Evolutionary conservation across 23 red algal genomes (phyloP).

Genomic region (Chondrus crispus): DNA sequence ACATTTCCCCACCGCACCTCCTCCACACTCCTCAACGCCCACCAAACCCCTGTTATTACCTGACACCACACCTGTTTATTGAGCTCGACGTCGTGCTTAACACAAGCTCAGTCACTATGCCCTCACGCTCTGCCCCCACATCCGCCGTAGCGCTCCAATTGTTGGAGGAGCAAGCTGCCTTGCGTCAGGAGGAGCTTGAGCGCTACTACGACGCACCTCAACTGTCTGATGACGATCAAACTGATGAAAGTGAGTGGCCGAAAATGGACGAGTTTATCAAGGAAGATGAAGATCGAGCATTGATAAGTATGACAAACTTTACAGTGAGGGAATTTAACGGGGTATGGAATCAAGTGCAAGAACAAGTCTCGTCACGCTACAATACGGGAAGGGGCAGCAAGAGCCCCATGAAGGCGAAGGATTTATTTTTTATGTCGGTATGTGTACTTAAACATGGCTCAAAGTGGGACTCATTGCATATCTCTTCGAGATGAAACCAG

Average conservation of each 20-base stretch:
- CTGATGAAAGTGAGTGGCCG: not conserved
- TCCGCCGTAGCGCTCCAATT: too few species aligned
- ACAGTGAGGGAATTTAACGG: not conserved
- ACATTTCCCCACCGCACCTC: too few species aligned
- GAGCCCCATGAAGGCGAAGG: not conserved
- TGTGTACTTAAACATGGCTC: not conserved
- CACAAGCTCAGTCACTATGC: too few species aligned
- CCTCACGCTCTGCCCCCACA: too few species aligned
- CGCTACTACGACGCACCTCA: not conserved
- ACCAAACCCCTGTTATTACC: too few species aligned
- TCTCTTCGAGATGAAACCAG: not conserved
- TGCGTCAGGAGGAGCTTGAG: not conserved
- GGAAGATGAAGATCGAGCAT: not conserved
- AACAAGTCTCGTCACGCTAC: too few species aligned
- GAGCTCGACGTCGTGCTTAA: too few species aligned
- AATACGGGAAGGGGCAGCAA: not conserved
- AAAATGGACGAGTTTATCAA: not conserved
- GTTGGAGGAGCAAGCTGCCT: not conserved
- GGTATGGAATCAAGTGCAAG: not conserved
- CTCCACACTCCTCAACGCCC: too few species aligned
- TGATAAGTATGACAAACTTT: conserved; percentile 9
- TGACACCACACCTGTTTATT: too few species aligned
- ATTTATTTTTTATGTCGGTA: conserved; percentile 14
- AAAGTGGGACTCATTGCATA: not conserved
- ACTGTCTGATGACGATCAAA: conserved; percentile 3